These are phyloP conservation scores for Scortechinia acanthostroma DNA, from an alignment of 2,329 filamentous ascomycete species.

Conservation along the genomic window DNA sequence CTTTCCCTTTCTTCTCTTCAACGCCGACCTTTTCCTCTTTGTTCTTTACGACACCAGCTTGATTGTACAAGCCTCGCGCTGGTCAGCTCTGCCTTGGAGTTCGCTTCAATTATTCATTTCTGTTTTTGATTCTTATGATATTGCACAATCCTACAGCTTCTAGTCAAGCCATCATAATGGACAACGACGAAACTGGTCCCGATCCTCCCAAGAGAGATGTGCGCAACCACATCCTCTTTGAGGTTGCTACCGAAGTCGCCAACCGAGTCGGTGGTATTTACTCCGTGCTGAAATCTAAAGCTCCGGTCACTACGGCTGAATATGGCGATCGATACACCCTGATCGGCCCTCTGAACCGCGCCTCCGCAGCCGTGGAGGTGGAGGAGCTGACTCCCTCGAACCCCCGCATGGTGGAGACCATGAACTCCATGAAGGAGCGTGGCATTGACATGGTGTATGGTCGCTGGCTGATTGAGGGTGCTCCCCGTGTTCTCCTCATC, in stretches of 20 bases:
- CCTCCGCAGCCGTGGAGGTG: conserved; percentile 93
- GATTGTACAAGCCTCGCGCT: too few relatives aligned
- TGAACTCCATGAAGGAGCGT: conserved; percentile 85
- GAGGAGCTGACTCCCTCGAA: conserved; percentile 83
- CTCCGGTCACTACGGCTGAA: conserved; percentile 91
- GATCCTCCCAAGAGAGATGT: conserved; percentile 54
- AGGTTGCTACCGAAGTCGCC: conserved; percentile 92
- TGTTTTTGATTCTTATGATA: too few relatives aligned
- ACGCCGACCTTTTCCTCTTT: too few relatives aligned
- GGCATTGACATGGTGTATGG: conserved; percentile 88
- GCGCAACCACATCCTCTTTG: conserved; percentile 91
- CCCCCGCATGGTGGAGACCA: conserved; percentile 72
- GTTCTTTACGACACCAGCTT: too few relatives aligned
- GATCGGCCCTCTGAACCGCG: conserved; percentile 86
- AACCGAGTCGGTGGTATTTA: conserved; percentile 99
- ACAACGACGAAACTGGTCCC: conserved; percentile 9
- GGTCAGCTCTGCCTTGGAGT: too few relatives aligned
- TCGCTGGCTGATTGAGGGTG: conserved; percentile 94
- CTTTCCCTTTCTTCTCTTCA: too few relatives aligned
- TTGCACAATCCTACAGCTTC: not conserved
- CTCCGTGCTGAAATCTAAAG: conserved; percentile 97
- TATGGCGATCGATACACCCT: conserved; percentile 97
- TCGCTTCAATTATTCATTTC: not conserved
- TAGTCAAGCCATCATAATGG: not conserved
- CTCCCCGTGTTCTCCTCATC: conserved; percentile 85